A percentile compares a stretch with the other conserved stretches of the same genome.
Evolutionary conservation across 2,329 filamentous ascomycete genomes (phyloP).

Genomic region (Colletotrichum agaves): DNA sequence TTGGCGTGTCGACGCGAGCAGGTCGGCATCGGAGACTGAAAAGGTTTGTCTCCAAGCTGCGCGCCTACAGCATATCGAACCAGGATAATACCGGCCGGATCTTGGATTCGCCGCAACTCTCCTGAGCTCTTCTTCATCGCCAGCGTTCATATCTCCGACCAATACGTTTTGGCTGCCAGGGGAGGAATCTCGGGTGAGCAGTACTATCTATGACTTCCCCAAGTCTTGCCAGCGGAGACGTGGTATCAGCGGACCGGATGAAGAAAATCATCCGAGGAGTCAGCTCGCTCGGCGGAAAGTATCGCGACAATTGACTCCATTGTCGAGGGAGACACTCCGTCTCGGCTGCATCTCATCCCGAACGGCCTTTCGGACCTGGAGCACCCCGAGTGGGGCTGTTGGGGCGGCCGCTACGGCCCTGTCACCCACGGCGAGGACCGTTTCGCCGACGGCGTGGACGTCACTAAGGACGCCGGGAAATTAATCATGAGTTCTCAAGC

Average conservation of each 20-base stretch:
- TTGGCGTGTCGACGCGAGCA: conserved; percentile 49
- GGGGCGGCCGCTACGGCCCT: conserved; percentile 53
- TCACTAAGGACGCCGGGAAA: conserved; percentile 47
- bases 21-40: conserved; percentile 44
- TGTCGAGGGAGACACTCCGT: conserved; percentile 59
- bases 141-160: conserved; percentile 60
- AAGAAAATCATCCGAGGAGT: conserved; percentile 57
- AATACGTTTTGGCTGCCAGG: conserved; percentile 61
- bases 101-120: conserved; percentile 62
- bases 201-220: conserved; percentile 59
- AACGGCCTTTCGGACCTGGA: conserved; percentile 53
- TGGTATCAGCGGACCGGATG: conserved; percentile 58
- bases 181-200: conserved; percentile 60
- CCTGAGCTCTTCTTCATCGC: conserved; percentile 61
- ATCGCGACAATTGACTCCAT: conserved; percentile 57
- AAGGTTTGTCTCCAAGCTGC: conserved; percentile 50
- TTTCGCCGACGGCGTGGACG: conserved; percentile 48
- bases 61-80: conserved; percentile 63
- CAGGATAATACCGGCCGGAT: conserved; percentile 62
- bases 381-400: conserved; percentile 53
- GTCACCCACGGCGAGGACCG: conserved; percentile 33
- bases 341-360: conserved; percentile 52
- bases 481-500: conserved; percentile 54
- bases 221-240: conserved; percentile 55
- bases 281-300: conserved; percentile 53